Evolutionary conservation across 192 early-diverging fungal genomes (phyloP).

Genomic region (Phycomyces nitens): DNA sequence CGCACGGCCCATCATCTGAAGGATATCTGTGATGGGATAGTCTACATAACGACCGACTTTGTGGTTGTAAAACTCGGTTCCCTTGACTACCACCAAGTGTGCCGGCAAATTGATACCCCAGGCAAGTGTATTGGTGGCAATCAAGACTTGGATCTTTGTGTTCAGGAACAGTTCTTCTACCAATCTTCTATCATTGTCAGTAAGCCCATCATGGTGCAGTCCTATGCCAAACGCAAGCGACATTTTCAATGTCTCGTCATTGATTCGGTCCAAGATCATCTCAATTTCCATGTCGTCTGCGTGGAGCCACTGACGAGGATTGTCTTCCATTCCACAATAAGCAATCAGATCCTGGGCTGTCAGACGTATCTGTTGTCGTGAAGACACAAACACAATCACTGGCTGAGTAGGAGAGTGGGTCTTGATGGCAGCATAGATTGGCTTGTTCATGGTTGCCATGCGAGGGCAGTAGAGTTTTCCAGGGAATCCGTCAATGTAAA

Average conservation of each 20-base stretch:
- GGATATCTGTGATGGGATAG: constrained; percentile 94
- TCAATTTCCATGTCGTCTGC: constrained; percentile 84
- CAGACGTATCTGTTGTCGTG: constrained; percentile 91
- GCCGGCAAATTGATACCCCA: constrained; percentile 99
- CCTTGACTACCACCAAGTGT: constrained; percentile 96
- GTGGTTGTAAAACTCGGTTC: constrained; percentile 96
- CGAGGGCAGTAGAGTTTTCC: constrained; percentile 97
- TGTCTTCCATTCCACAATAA: constrained; percentile 88
- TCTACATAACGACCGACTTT: constrained; percentile 89
- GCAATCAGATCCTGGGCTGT: constrained; percentile 97
- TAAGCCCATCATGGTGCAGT: constrained; percentile 93
- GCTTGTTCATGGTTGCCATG: constrained; percentile 99
- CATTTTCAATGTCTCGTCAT: constrained; percentile 76
- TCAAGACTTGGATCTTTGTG: constrained; percentile 93
- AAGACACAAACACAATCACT: constrained; percentile 97
- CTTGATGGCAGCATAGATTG: constrained; percentile 90
- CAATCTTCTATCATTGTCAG: constrained; percentile 79
- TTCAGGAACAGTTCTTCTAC: constrained; percentile 93
- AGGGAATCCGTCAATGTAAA: constrained; percentile 95
- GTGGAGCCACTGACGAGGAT: constrained; percentile 84
- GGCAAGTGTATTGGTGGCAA: constrained; percentile 93
- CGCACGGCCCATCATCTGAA: constrained; percentile 99
- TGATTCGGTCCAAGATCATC: constrained; percentile 61
- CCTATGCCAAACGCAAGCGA: constrained; percentile 95
- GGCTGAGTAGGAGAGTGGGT: constrained; percentile 92